Base-by-base conservation (phyloP, 164 flowering plant genomes). In the Piper longum region DNA sequence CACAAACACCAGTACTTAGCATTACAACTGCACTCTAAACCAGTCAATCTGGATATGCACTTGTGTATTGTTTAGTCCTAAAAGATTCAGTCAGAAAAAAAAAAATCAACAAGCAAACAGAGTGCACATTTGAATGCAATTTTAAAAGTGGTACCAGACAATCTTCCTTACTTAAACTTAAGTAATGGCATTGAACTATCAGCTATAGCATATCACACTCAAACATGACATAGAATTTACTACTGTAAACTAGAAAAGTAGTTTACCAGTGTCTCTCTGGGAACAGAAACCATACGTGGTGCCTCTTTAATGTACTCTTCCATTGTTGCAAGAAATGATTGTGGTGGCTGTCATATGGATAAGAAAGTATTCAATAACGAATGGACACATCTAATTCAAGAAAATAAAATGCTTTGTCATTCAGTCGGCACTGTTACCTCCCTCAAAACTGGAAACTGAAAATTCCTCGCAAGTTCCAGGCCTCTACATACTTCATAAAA, bases 291-390 rank as follows among this genome's bases (percentile, higher is more conserved):
- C 78, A 85, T 67, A 19, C 95, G 76, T 18, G 99, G 99, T 59
- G 99, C 99, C 72, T 95, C 99, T 72, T 77, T 83, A 58, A 95
- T 91, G 70, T 95, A 95, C 77, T 95, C 99, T 71, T 95, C 99
- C 99, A 95, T 95, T 62, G 99, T 95, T 18, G 74, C 80, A 66
- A 95, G 89, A 73, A 95, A 95, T 5, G 96, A 82, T 66, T 91
- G 96, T 69, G 97, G 99, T 69, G 99, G 97, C 99, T 95, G 85
- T n/a, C 41, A 26, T 4, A 63, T 7, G 84, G 36, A 26, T 6
- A 13, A 36, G 44, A 13, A 19, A 14, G 16, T 19, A 26, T 26
- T 26, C n/a, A 14, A 18, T 9, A 63, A 48, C 59, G 60, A 51
- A 54, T 59, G 44, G 26, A 45, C 26, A 43, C 7, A 4, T 26